Evolutionary conservation across 345 rosid species (phyloP), one percentile per base, ranked within the genome.

Genomic region (Dipteronia sinensis): DNA sequence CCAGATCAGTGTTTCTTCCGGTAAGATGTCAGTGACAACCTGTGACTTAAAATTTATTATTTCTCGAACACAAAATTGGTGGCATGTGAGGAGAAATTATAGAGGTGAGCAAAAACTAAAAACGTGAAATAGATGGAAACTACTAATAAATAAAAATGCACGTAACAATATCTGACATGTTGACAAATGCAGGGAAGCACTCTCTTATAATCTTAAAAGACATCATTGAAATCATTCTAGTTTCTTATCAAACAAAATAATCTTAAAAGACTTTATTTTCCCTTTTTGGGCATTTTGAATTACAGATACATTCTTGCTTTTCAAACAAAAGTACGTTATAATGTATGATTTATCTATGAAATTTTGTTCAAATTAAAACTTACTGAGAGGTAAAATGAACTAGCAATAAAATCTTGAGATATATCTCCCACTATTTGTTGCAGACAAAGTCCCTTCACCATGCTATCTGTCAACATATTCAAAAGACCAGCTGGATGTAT

Each of bases 1-100:
- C 98, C 98, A 90, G 25, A 86, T n/a, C 74, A 93, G 88, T 44
- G 93, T 88, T 84, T 86, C 87, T 81, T 82, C 83, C 8, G 90
- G 88, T 70, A 90, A 81, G 62, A 90, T 80, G 76, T 86, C 88
- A 76, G 83, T 75, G 62, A 92, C 85, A 79, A 85, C 86, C 97
- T 94, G 91, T 72, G 66, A 82, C 40, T 68, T 65, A 81, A 69
- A 2, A 51, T 51, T 51, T 51, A 78, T 61, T 42, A 69, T 76
- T 79, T 34, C 22, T 65, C 46, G 64, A 76, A 71, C 66, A 77
- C 12, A 71, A 53, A 42, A 66, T 13, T 22, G 64, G 74, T 46
- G 58, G 29, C 77, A 69, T 34, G 69, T 38, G 25, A 22, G 13
- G 47, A 67, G 49, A 16, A 61, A 62, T 20, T 19, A 34, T 53